A percentile compares a stretch with the other conserved stretches of the same genome.
phyloP scores from a whole-genome alignment of 2,329 filamentous ascomycete genomes.

The Myriangium duriaei region DNA sequence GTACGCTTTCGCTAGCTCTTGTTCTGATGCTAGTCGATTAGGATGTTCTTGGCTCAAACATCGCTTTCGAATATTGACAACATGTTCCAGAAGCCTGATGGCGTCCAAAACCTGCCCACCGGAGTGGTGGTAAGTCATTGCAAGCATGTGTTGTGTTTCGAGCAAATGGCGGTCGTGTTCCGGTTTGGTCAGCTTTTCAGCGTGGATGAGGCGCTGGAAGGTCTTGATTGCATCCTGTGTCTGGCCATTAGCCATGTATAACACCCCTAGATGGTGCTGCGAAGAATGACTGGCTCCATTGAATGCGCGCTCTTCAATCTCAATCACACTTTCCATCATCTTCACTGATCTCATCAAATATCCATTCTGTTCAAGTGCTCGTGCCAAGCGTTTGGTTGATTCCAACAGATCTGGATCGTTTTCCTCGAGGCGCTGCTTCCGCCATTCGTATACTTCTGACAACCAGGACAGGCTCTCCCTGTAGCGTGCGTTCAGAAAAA shows the following conservation, averaged over 20 bases:
- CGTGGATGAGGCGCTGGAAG: slow-evolving; percentile 3
- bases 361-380: no score
- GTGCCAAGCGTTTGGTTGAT: no score
- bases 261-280: slow-evolving; percentile 15
- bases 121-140: slow-evolving; percentile 15
- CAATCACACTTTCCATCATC: no score
- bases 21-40: slow-evolving; percentile 11
- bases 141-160: slow-evolving; percentile 13
- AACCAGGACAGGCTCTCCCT: no score
- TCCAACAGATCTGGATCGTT: no score
- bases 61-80: slow-evolving; percentile 11
- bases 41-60: slow-evolving; percentile 9
- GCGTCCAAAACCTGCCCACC: slow-evolving; percentile 15
- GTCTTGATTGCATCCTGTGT: slow-evolving; percentile 16
- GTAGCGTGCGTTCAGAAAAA: no score
- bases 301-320: no score
- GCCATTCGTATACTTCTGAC: no score
- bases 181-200: neutral
- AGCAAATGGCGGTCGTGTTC: slow-evolving; percentile 9
- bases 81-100: slow-evolving; percentile 16
- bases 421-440: no score
- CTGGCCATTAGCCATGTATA: slow-evolving; percentile 14
- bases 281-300: no score
- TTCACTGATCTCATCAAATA: no score
- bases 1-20: slow-evolving; percentile 16